These are phyloP conservation scores for Tilletia horrida DNA, from an alignment of 1,284 basidiomycete species.

Conservation along the genomic window DNA sequence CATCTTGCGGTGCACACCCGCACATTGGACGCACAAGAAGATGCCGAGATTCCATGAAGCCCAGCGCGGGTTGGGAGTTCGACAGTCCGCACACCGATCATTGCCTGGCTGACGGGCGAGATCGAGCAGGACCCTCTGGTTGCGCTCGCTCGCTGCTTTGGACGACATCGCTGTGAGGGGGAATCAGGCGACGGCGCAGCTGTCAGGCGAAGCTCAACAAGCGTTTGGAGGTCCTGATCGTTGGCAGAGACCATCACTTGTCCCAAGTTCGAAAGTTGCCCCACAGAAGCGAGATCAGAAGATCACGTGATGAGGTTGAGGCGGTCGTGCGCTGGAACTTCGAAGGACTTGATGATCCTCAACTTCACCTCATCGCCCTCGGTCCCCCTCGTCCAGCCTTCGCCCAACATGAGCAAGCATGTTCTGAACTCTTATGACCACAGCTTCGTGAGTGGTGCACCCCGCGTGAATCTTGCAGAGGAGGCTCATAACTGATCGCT, in stretches of 20 bases:
- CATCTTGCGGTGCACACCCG: constrained; percentile 80
- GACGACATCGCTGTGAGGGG: constrained; percentile 37
- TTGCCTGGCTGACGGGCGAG: constrained; percentile 70
- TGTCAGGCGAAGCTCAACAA: not conserved
- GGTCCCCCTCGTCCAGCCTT: not conserved
- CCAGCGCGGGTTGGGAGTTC: constrained; percentile 72
- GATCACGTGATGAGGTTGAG: not conserved
- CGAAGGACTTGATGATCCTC: not conserved
- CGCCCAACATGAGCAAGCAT: constrained; percentile 16
- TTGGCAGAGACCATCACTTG: not conserved
- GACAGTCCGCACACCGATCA: constrained; percentile 81
- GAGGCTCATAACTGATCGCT: not conserved
- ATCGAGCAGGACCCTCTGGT: constrained; percentile 67
- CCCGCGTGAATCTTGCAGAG: not conserved
- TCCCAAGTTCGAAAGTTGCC: not conserved
- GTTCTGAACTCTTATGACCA: constrained; percentile 11
- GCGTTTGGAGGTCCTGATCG: not conserved
- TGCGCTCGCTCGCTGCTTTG: constrained; percentile 61
- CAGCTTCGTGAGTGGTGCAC: constrained; percentile 7
- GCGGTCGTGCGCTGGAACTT: constrained; percentile 2
- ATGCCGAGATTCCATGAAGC: constrained; percentile 67
- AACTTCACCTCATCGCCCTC: not conserved
- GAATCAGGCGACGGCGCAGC: not conserved
- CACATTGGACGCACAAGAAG: constrained; percentile 67
- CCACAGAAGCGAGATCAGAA: not conserved